Evolutionary conservation across 495 filamentous ascomycete genomes (phyloP).

Genomic region (Neurospora sp.): DNA sequence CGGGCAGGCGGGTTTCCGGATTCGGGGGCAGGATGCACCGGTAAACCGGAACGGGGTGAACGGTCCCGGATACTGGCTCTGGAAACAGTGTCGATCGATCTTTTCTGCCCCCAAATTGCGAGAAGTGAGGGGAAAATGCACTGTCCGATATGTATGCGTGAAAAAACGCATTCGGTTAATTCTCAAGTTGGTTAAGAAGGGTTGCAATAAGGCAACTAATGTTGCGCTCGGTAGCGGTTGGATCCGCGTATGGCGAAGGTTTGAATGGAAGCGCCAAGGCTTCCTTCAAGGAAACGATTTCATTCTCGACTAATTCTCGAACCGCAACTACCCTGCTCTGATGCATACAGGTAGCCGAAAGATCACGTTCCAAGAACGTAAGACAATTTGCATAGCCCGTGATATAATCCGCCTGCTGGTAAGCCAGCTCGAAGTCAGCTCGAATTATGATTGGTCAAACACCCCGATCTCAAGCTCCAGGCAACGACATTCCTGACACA

Average conservation of each 20-base stretch:
- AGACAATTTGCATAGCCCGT: neutral
- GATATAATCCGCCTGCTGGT: neutral
- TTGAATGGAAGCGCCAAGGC: neutral
- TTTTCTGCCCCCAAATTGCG: neutral
- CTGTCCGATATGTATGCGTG: neutral
- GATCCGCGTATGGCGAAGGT: neutral
- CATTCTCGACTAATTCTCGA: neutral
- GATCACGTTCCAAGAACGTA: too few species aligned
- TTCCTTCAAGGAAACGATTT: neutral
- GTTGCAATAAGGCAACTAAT: neutral
- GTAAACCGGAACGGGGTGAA: neutral
- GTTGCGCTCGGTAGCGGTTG: neutral
- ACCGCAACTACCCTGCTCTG: neutral
- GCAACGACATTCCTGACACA: neutral
- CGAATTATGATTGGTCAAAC: neutral
- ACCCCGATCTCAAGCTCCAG: neutral
- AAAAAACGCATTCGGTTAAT: neutral
- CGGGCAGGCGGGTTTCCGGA: neutral
- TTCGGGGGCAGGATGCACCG: neutral
- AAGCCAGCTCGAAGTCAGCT: neutral
- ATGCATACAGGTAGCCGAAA: neutral
- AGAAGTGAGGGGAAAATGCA: neutral
- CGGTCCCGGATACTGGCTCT: neutral
- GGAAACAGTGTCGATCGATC: neutral
- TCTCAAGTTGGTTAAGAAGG: neutral